Percentiles rank a stretch among this genome's conserved stretches.
Conservation (phyloP, 139 green algal genomes). For the Chlorella sp. region DNA sequence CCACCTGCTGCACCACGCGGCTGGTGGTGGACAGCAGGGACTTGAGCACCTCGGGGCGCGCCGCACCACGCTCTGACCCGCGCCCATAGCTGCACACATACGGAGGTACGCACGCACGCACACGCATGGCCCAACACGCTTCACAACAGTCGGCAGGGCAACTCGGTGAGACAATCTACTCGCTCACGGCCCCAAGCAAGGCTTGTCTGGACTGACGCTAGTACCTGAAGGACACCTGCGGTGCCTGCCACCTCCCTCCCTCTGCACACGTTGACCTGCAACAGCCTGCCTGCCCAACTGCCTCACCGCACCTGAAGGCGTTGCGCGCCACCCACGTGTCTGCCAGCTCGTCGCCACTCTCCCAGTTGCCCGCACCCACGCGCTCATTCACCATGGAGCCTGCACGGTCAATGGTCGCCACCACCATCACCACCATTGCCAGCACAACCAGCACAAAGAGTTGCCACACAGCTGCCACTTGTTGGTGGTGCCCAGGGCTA, state of each 20-base stretch:
- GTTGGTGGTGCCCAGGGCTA: too few relatives aligned
- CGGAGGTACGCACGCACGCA: constrained; percentile 8
- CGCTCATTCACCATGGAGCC: constrained; percentile 98
- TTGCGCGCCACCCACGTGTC: constrained; percentile 94
- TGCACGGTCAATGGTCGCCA: too few relatives aligned
- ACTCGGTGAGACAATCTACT: too few relatives aligned
- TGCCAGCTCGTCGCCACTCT: constrained; percentile 82
- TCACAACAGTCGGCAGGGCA: too few relatives aligned
- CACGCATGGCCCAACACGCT: too few relatives aligned
- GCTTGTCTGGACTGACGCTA: background rate
- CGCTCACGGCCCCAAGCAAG: background rate
- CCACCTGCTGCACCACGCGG: constrained; percentile 86
- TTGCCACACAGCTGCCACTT: too few relatives aligned
- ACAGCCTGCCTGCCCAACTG: too few relatives aligned
- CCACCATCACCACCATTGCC: background rate
- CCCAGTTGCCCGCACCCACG: constrained; percentile 75
- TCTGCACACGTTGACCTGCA: too few relatives aligned
- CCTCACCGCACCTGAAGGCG: constrained; percentile 91
- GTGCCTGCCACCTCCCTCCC: too few relatives aligned
- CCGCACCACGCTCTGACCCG: constrained; percentile 56
- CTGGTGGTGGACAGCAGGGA: constrained; percentile 78
- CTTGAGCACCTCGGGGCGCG: constrained; percentile 54
- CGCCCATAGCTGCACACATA: constrained; percentile 71
- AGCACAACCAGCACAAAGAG: too few relatives aligned
- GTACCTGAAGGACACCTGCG: background rate